A percentile compares a stretch with the other conserved stretches of the same genome.
These are phyloP conservation scores for Eucalyptus cladocalyx DNA, from an alignment of 345 rosid species.

Conservation along the genomic window DNA sequence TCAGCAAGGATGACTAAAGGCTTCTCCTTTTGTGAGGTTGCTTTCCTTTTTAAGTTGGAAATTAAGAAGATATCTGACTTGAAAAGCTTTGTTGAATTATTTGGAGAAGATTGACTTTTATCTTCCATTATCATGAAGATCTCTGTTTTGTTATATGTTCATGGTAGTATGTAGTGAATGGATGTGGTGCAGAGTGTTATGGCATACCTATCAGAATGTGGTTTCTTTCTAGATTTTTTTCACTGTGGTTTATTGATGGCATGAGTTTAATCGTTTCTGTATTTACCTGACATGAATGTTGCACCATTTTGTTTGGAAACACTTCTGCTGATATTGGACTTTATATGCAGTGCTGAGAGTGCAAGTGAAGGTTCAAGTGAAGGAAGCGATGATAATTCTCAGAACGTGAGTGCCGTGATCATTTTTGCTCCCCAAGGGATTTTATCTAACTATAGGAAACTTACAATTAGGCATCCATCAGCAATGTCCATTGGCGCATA, in stretches of 20 bases:
- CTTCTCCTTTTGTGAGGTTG: neutral
- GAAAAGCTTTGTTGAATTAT: neutral
- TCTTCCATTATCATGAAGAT: neutral
- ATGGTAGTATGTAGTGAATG: neutral
- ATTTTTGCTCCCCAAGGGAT: neutral
- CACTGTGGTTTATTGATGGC: neutral
- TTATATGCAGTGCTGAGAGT: constrained; percentile 63
- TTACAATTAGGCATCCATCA: neutral
- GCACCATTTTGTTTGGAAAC: neutral
- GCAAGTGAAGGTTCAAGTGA: constrained; percentile 94
- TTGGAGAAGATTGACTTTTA: neutral
- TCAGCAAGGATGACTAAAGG: neutral
- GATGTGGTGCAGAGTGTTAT: neutral
- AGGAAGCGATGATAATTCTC: constrained; percentile 95
- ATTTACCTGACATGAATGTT: neutral
- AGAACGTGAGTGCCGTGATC: constrained; percentile 44
- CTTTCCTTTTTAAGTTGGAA: neutral
- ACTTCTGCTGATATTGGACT: constrained; percentile 10
- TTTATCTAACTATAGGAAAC: neutral
- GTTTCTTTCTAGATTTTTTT: neutral
- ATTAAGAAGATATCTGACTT: neutral
- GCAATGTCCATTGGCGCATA: neutral
- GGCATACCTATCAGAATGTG: neutral
- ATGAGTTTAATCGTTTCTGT: neutral
- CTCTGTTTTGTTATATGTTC: neutral